A percentile compares a stretch with the other conserved stretches of the same genome.
Conservation (phyloP, 2,329 filamentous ascomycete species). For the Aspergillus glaucus region DNA sequence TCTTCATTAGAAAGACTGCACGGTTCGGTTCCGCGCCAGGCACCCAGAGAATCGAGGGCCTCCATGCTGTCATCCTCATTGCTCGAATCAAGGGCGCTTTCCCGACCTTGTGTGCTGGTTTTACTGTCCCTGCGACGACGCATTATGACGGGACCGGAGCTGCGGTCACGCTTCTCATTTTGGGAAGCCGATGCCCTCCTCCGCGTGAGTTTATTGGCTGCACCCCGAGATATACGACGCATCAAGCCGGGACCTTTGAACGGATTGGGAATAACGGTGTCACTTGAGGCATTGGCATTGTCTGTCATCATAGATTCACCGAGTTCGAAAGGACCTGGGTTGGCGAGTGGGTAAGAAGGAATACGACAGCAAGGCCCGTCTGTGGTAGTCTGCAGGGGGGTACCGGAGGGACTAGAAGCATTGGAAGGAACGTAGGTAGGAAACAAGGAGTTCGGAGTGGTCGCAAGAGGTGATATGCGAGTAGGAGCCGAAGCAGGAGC, state of each 20-base stretch:
- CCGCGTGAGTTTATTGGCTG: conserved; percentile 61
- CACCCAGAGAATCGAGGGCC: conserved; percentile 38
- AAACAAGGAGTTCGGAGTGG: conserved; percentile 24
- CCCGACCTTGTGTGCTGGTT: conserved; percentile 55
- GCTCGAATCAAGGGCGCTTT: conserved; percentile 39
- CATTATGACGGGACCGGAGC: conserved; percentile 81
- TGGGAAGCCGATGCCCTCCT: conserved; percentile 73
- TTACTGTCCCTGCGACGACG: conserved; percentile 86
- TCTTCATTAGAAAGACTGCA: conserved; percentile 35
- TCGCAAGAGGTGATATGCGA: conserved; percentile 25
- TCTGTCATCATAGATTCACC: conserved; percentile 62
- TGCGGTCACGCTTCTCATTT: conserved; percentile 73
- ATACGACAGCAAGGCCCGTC: conserved; percentile 28
- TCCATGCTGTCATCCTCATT: conserved; percentile 39
- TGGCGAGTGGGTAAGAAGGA: conserved; percentile 20
- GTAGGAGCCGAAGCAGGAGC: conserved; percentile 20
- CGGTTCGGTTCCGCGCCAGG: conserved; percentile 36
- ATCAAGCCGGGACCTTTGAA: conserved; percentile 63
- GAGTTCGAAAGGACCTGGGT: conserved; percentile 58
- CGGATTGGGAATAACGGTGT: conserved; percentile 48
- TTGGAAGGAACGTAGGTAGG: conserved; percentile 22
- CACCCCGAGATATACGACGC: conserved; percentile 75
- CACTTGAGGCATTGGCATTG: conserved; percentile 50
- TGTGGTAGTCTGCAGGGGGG: conserved; percentile 28
- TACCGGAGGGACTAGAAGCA: conserved; percentile 30